Evolutionary conservation across 768 basidiomycete genomes (phyloP).

Genomic region (Trametes cingulata): DNA sequence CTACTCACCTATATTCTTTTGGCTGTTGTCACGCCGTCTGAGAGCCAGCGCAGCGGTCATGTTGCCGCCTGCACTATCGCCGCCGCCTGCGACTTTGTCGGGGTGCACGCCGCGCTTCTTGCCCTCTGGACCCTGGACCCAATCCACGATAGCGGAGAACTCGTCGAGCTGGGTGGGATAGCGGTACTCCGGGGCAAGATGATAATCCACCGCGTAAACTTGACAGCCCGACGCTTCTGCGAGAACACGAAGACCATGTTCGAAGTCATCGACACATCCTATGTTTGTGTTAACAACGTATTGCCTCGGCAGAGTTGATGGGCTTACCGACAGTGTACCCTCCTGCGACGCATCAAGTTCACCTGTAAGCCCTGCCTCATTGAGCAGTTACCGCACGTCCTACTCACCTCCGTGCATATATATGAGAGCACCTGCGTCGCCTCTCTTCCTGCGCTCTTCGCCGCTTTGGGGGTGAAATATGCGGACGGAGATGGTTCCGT

Average conservation of each 20-base stretch:
- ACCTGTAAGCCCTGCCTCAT: too few relatives aligned
- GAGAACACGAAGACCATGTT: constrained; percentile 15
- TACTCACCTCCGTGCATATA: constrained; percentile 18
- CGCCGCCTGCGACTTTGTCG: constrained; percentile 14
- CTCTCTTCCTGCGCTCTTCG: neutral
- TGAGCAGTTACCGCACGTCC: too few relatives aligned
- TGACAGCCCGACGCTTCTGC: constrained; percentile 15
- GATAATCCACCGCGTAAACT: constrained; percentile 21
- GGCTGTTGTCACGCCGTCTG: constrained; percentile 4
- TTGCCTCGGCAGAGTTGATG: neutral
- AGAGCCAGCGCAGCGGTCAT: constrained; percentile 16
- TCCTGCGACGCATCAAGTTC: neutral
- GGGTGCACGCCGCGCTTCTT: constrained; percentile 13
- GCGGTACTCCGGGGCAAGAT: constrained; percentile 12
- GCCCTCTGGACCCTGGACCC: constrained; percentile 10
- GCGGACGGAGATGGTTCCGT: constrained; percentile 4
- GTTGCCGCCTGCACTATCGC: constrained; percentile 18
- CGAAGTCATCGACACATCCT: constrained; percentile 17
- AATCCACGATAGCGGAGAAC: constrained; percentile 10
- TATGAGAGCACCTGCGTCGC: constrained; percentile 10
- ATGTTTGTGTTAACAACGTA: neutral
- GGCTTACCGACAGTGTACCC: constrained; percentile 11
- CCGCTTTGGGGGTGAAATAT: constrained; percentile 9
- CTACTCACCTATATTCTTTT: constrained; percentile 1
- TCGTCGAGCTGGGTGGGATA: constrained; percentile 20